Evolutionary conservation across 2,329 filamentous ascomycete genomes (phyloP), one percentile per base, ranked within the genome.

Genomic region (Colletotrichum musae): DNA sequence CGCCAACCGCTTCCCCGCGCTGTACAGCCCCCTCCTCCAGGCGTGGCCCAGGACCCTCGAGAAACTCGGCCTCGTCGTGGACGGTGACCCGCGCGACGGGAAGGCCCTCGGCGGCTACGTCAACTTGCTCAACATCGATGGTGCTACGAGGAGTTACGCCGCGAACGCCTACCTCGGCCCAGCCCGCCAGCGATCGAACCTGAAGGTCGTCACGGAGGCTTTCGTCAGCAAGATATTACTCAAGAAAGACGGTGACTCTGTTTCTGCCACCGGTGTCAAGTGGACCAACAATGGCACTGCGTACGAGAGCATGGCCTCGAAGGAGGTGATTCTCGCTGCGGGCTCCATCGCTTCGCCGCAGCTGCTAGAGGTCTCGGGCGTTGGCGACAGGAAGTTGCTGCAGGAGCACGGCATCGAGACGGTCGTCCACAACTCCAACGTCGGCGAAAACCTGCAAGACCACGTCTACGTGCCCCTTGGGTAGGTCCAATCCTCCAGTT

Each of bases 291-390:
- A 45, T 5, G 65, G 48, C 6, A 62, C 50, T 13, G 58, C 50
- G 1, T 58, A 57, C 24, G 73, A 60, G 0, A 62, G 77, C 12
- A 53, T 48, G 6, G 78, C 78, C 0, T 68, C 66, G 0, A 71
- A 76, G 59, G 89, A 92, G 72, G 83, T 91, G 12, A 84, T 92
- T 45, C 76, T 92, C 2, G 85, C 86, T 5, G 88, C 88, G 0
- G 90, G 90, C 0, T 85, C 83, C 32, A 79, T 87, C 48, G 84
- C 86, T 74, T 89, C 86, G 10, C 90, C 85, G 5, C 88, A 86
- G 76, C 79, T 89, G 16, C 83, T 87, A n/a, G 89, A 92, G 71
- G 79, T 91, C 2, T 91, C 88, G 0, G 89, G 90, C 0, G 83
- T 92, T 47, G 90, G 90, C 4, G 80, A 82, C 53, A 73, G 72